phyloP scores from a whole-genome alignment of 306 rosid genomes.

The Fragaria nilgerrensis region DNA sequence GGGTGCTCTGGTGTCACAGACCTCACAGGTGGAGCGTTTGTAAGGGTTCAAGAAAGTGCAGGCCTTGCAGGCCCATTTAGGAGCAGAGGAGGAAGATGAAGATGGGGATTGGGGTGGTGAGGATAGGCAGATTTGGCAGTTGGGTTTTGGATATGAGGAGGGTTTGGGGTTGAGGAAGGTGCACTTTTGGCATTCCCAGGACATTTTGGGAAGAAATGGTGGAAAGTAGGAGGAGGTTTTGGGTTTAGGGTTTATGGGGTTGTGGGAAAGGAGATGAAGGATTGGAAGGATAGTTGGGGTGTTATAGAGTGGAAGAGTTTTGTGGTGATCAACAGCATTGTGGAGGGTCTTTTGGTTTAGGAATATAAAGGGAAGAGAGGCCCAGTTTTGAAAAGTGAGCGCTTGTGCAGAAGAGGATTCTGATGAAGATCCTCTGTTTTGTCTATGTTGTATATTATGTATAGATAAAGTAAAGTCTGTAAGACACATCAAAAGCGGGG shows the following conservation, averaged over 20 bases:
- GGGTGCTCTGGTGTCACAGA: conserved; percentile 65
- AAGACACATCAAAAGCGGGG: background rate
- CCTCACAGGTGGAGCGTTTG: conserved; percentile 50
- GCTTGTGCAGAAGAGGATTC: background rate
- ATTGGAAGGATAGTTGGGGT: background rate
- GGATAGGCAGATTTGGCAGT: conserved; percentile 63
- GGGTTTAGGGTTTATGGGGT: conserved; percentile 32
- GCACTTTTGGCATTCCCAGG: conserved; percentile 79
- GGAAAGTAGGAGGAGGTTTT: background rate
- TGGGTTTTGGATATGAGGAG: conserved; percentile 30
- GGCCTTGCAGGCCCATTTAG: conserved; percentile 88
- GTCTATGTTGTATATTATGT: too few species aligned
- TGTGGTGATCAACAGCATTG: background rate
- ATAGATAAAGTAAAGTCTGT: too few species aligned
- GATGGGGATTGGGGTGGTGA: conserved; percentile 20
- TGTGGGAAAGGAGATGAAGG: background rate
- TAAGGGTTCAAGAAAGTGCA: conserved; percentile 85
- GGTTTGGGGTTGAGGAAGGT: conserved; percentile 71
- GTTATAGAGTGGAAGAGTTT: background rate
- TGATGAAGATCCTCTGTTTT: background rate
- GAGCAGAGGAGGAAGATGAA: conserved; percentile 45
- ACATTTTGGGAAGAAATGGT: conserved; percentile 30
- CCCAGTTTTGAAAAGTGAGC: background rate
- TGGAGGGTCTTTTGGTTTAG: too few species aligned
- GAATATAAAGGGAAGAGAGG: background rate